Evolutionary conservation across 1,284 basidiomycete genomes (phyloP).

Genomic region (Cryptococcus floricola): DNA sequence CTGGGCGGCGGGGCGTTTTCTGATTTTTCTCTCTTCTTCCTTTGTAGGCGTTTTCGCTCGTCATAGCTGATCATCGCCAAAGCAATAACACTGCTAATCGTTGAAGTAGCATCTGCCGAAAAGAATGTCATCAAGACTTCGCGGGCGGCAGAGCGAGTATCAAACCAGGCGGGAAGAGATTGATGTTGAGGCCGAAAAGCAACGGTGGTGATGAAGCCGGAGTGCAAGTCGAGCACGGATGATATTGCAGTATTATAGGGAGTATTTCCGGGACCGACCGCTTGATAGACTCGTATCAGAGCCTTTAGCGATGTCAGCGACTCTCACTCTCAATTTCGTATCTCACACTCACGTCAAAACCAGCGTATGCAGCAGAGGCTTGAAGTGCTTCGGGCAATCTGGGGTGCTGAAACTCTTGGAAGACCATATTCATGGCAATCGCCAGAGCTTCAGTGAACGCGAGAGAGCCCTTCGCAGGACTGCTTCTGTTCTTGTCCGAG

Average conservation of each 20-base stretch:
- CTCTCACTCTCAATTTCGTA: neutral
- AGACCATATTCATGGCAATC: conserved; percentile 64
- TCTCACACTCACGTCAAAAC: conserved; percentile 58
- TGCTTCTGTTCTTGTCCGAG: conserved; percentile 42
- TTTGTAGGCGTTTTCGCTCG: conserved; percentile 23
- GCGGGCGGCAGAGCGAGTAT: conserved; percentile 38
- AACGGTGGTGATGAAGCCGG: conserved; percentile 56
- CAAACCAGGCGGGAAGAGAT: conserved; percentile 28
- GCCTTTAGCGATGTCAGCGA: neutral
- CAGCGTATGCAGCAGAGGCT: conserved; percentile 59
- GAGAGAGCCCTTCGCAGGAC: neutral
- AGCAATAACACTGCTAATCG: conserved; percentile 33
- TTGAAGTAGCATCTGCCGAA: conserved; percentile 37
- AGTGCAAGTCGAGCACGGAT: conserved; percentile 44
- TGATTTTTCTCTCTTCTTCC: conserved; percentile 14
- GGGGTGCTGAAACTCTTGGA: conserved; percentile 72
- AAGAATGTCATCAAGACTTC: conserved; percentile 46
- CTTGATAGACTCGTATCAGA: conserved; percentile 32
- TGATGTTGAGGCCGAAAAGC: conserved; percentile 55
- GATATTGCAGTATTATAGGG: conserved; percentile 16
- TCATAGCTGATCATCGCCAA: conserved; percentile 27
- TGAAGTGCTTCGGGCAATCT: conserved; percentile 57
- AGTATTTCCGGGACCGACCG: conserved; percentile 7
- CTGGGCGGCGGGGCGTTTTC: conserved; percentile 9
- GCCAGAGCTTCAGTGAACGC: conserved; percentile 66